Evolutionary conservation across 1,139 yeast genomes (phyloP), one percentile per base, ranked within the genome.

Genomic region (Suhomyces atakaporum): DNA sequence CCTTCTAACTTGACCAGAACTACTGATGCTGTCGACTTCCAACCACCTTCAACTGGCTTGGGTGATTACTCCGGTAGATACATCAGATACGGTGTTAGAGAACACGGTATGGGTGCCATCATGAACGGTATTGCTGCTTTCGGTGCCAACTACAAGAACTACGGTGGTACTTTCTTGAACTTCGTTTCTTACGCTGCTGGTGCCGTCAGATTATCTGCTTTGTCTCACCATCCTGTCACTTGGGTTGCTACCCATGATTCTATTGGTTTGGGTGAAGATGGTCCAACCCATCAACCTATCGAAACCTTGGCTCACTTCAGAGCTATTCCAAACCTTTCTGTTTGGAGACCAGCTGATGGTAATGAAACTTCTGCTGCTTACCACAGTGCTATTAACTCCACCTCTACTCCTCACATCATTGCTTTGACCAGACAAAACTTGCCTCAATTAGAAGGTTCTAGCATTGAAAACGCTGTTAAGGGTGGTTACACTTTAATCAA

Each of bases 261-360:
- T 39, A 92, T 92, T 61, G 98, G 98, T 73, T 79, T 92, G 54
- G 98, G 98, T 74, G 98, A 92, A 77, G 98, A 92, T 64, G 98
- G 98, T 63, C 98, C 98, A 67, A 92, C 98, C 63, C 98, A 92
- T 73, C 98, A 92, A 77, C 99, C 99, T 69, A 88, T 92, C 58
- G 99, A 92, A 79, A 92, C 98, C 46, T 75, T 92, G 64, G 96
- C 97, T 45, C 98, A 92, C 71, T 81, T 94, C 72, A 88, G 99
- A 79, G 96, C 98, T 51, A 65, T 79, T 57, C 99, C 99, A 73
- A 94, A 94, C 78, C 60, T 81, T 56, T 79, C 84, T 65, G 97
- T 92, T 45, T 92, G 97, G 97, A 88, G 99, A 80, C 98, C 98
- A 55, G 98, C 98, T 62, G 98, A 94, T 66, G 99, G 99, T 75